Base-by-base conservation (phyloP, 2,329 filamentous ascomycete species). In the Magnaporthiopsis incrustans region DNA sequence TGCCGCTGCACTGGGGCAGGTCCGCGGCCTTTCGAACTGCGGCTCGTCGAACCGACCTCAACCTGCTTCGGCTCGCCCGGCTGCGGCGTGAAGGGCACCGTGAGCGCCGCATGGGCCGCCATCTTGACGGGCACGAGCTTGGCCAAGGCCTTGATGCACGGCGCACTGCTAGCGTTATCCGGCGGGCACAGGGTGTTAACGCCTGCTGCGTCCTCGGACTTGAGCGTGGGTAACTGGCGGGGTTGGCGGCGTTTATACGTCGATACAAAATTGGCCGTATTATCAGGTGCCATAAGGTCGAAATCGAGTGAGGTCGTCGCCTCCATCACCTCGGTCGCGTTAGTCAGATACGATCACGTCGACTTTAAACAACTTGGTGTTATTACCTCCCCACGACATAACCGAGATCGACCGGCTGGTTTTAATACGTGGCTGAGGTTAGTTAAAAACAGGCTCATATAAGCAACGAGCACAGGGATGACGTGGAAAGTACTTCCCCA, bases 281-380 rank as follows among this genome's bases (percentile, higher is more conserved):
- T 78, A 66, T 80, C 80, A 68, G 80, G 76, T 32, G 72, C 72
- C 56, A 81, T 72, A 65, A 74, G 77, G 44, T 73, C 73, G 2
- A 74, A 74, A 12, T 73, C 73, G 56, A 80, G 67, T 18, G 69
- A 66, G 1, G 75, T 77, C 5, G 67, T 73, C 56, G 77, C 73
- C 63, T 76, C 71, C n/a, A 79, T 71, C 14, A 77, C 74, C 65
- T 77, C 75, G 65, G 72, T 74, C 25, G 76, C 77, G 63, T 79
- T 73, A 57, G 80, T 70, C 7, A 79, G 71, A 15, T 78, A 77
- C 58, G 69, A n/a, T n/a, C n/a, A n/a, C n/a, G n/a, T n/a, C n/a
- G n/a, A n/a, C n/a, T n/a, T n/a, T n/a, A n/a, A n/a, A n/a, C n/a
- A n/a, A n/a, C n/a, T n/a, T n/a, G n/a, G n/a, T n/a, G n/a, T n/a